These are phyloP conservation scores for Metarhizium brunneum DNA, from an alignment of 2,329 filamentous ascomycete species.

Conservation along the genomic window DNA sequence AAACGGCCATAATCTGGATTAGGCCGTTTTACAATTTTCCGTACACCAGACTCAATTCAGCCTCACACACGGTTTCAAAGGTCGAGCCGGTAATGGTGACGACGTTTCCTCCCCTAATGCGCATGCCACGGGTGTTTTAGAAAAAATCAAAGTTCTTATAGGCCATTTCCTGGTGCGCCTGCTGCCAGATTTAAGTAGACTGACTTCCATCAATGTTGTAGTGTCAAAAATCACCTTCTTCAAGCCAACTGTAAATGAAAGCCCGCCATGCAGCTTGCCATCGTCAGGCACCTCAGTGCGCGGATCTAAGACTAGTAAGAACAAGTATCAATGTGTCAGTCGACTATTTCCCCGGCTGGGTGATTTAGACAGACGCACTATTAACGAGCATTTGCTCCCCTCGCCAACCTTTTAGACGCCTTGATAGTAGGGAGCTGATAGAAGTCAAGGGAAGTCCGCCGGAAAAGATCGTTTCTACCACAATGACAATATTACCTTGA, in stretches of 20 bases:
- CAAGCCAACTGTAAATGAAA: constrained; percentile 31
- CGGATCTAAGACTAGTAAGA: not conserved
- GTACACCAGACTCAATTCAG: constrained; percentile 1
- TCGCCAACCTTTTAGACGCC: constrained; percentile 20
- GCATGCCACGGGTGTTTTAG: constrained; percentile 27
- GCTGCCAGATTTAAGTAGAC: constrained; percentile 24
- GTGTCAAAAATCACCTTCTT: constrained; percentile 36
- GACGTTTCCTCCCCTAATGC: constrained; percentile 23
- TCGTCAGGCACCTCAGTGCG: too few relatives aligned
- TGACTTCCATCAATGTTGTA: constrained; percentile 23
- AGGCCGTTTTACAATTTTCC: constrained; percentile 27
- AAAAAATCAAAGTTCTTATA: constrained; percentile 35
- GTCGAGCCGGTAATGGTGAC: constrained; percentile 30
- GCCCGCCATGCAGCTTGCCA: constrained; percentile 18
- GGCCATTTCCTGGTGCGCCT: constrained; percentile 33
- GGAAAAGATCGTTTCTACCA: not conserved
- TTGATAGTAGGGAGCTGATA: constrained; percentile 30
- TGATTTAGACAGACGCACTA: constrained; percentile 11
- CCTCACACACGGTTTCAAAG: constrained; percentile 29
- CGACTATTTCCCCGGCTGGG: not conserved
- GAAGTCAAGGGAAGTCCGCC: not conserved
- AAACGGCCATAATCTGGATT: constrained; percentile 20
- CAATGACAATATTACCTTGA: constrained; percentile 2
- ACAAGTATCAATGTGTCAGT: not conserved
- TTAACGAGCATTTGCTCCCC: constrained; percentile 22